Base-by-base conservation (phyloP, 1,284 basidiomycete genomes). In the Malassezia japonica region DNA sequence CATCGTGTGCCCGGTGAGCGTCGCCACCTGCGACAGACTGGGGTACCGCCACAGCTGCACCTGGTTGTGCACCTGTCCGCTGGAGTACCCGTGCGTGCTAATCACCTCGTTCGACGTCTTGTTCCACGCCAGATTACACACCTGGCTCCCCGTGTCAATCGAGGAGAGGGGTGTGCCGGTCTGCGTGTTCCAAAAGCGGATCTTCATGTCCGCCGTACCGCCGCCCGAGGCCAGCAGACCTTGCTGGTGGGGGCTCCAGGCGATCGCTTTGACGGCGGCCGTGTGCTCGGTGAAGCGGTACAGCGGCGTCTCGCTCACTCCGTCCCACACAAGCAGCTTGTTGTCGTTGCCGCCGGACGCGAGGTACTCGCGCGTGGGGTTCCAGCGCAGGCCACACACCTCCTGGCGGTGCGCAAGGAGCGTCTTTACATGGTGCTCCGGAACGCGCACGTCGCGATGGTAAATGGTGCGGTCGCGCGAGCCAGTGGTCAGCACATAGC, bases 41-140 rank as follows among this genome's bases (percentile, higher is more conserved):
- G 92, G 94, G 74, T 96, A 96, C 69, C 86, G 85, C 92, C 92
- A 98, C 60, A 98, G 87, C 69, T 89, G 91, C 49, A 98, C 92
- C 74, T 98, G 92, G 75, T 98, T 96, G 74, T 95, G 90, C 5
- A 91, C 83, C 0, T 86, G 83, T 2, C 87, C 89, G 6, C 84
- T 86, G 18, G 88, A 92, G 77, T 91, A 98, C 1, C 94, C 92
- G 67, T 98, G 92, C 2, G 92, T 98, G 12, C 89, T 94, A 28
- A 98, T 90, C 29, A 98, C 80, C 75, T 98, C 92, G 70, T 96
- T 92, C 15, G 90, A 90, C 21, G 87, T 74, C 48, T 86, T 78
- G 4, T 88, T 92, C 90, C 91, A 96, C 61, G 89, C 87, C 44
- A 96, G 80, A 75, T 96, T 96, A 77, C 92, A 96, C 33, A 98